Base-by-base conservation (phyloP, 2,329 filamentous ascomycete species). In the Pseudocercospora pini-densiflorae region DNA sequence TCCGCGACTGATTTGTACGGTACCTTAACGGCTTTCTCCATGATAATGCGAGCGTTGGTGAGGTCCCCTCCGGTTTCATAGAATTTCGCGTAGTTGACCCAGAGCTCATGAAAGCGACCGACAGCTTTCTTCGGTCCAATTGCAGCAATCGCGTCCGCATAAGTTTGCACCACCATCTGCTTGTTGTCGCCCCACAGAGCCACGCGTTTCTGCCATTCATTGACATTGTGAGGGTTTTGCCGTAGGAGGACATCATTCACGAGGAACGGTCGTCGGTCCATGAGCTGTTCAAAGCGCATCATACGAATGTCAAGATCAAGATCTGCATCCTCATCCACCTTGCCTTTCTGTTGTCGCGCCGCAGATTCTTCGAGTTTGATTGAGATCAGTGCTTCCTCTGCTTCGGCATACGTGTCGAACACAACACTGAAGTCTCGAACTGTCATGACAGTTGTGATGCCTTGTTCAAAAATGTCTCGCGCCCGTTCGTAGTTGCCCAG, bases 1-100 rank as follows among this genome's bases (percentile, higher is more conserved):
- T 99, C 95, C 31, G 92, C 89, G n/a, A 99, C 94, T 0, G 94
- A 96, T 77, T 97, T 98, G 85, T 96, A 99, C 0, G 94, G 94
- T 0, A 99, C 95, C 77, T 97, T 98, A 76, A 97, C 92, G 14
- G 94, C 94, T 81, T 98, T 99, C 78, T 98, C 94, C 87, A 98
- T 92, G 75, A 99, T 98, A 68, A 97, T 86, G 33, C 95, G 88
- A 43, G 95, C 94, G 71, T 90, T 97, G 61, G 89, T 86, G 45
- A 98, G 77, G 77, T 98, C 94, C 5, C 91, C 92, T 2, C 92
- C 93, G 33, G 88, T 87, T 79, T 99, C 95, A 80, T 99, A 99
- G 77, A 99, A 94, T 76, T 96, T 97, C 70, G 94, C 95, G 77
- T 98, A 99, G 75, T 94, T 97, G 60, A 92, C 87, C 95, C 96